A percentile compares a stretch with the other conserved stretches of the same genome.
Evolutionary conservation across 2,329 filamentous ascomycete species (phyloP).

Genomic region (Tricladium varicosporioides): DNA sequence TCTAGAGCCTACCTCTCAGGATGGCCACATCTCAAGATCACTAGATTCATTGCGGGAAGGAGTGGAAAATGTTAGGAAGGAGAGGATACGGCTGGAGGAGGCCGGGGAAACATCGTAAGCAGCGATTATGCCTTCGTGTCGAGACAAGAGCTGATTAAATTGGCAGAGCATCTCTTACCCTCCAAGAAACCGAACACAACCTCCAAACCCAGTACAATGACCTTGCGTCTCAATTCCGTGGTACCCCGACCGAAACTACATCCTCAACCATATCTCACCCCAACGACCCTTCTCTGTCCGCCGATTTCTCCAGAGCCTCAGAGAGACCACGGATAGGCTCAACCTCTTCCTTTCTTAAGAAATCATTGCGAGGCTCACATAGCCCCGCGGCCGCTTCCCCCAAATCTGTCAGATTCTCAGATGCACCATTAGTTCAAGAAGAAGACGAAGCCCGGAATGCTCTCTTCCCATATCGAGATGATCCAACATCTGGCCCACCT

Average conservation of each 20-base stretch:
- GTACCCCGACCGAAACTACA: constrained; percentile 51
- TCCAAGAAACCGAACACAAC: constrained; percentile 63
- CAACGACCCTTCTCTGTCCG: constrained; percentile 60
- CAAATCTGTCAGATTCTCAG: constrained; percentile 86
- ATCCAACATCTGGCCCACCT: constrained; percentile 46
- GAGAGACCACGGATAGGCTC: constrained; percentile 34
- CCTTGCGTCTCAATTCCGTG: constrained; percentile 77
- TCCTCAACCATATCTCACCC: constrained; percentile 55
- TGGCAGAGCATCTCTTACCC: constrained; percentile 40
- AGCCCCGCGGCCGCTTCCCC: constrained; percentile 37
- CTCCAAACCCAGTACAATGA: constrained; percentile 75
- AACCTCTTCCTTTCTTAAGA: constrained; percentile 42
- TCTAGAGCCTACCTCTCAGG: constrained; percentile 69
- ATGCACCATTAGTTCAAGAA: constrained; percentile 48
- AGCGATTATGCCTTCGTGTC: constrained; percentile 1
- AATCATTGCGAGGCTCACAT: constrained; percentile 34
- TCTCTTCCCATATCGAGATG: constrained; percentile 70
- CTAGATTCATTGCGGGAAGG: constrained; percentile 83
- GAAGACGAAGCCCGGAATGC: constrained; percentile 52
- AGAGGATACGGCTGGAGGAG: constrained; percentile 62
- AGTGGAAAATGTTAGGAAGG: constrained; percentile 65
- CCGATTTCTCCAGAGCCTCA: constrained; percentile 64
- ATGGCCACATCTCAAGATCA: constrained; percentile 84
- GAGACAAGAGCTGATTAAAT: constrained; percentile 8
- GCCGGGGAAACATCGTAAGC: constrained; percentile 61